Evolutionary conservation across 2,329 filamentous ascomycete species (phyloP).

Genomic region (Ascochyta pisi): DNA sequence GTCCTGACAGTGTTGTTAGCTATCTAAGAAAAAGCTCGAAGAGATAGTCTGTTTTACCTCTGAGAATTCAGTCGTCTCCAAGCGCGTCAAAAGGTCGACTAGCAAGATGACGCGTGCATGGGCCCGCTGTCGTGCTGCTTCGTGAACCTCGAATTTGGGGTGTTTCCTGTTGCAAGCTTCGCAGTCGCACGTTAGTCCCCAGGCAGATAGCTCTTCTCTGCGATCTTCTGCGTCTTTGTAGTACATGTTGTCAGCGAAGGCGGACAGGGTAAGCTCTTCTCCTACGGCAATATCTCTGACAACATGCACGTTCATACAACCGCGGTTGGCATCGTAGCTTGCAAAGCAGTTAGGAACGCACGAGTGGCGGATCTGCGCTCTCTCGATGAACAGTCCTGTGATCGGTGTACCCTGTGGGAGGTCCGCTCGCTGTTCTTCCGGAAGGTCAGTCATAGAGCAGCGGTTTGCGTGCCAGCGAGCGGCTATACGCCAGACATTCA

Average conservation of each 20-base stretch:
- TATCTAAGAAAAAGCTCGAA: too few relatives aligned
- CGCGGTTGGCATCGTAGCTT: constrained; percentile 7
- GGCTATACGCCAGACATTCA: constrained; percentile 12
- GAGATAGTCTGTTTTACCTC: not conserved
- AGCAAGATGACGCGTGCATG: constrained; percentile 7
- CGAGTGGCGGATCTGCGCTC: constrained; percentile 42
- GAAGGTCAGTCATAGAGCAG: constrained; percentile 7
- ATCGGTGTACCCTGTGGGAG: constrained; percentile 1
- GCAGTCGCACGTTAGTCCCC: constrained; percentile 18
- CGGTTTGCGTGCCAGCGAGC: constrained; percentile 21
- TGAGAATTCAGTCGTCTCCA: not conserved
- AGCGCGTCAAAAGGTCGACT: not conserved
- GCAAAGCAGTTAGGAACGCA: constrained; percentile 28
- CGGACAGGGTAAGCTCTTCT: constrained; percentile 18
- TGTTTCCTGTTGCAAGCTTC: constrained; percentile 15
- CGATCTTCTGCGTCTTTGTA: constrained; percentile 14
- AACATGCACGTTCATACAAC: constrained; percentile 22
- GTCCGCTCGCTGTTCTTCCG: not conserved
- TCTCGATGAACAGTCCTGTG: constrained; percentile 38
- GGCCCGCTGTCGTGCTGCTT: constrained; percentile 3
- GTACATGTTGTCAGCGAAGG: constrained; percentile 12
- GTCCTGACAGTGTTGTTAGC: not conserved
- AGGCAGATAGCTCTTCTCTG: not conserved
- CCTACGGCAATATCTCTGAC: constrained; percentile 6
- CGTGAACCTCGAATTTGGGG: constrained; percentile 6